phyloP scores from a whole-genome alignment of 306 rosid species.

The Carpinus viminea region DNA sequence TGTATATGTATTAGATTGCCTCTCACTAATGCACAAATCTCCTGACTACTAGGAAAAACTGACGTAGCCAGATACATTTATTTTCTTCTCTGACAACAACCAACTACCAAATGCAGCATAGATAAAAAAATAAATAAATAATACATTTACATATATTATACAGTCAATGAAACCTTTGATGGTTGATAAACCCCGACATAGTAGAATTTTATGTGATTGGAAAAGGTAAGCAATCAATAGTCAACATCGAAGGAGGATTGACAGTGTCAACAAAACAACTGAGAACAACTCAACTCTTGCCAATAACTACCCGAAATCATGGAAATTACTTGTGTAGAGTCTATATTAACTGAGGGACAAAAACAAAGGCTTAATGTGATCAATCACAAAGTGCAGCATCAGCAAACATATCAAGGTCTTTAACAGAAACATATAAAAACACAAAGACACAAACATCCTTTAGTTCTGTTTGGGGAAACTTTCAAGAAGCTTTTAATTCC shows the following conservation, averaged over 20 bases:
- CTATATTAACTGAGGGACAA: not conserved
- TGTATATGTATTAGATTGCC: not conserved
- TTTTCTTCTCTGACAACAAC: not conserved
- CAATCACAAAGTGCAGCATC: not conserved
- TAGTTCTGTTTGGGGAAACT: not conserved
- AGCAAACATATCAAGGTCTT: not conserved
- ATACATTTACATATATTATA: not conserved
- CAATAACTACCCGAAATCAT: not conserved
- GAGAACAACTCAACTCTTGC: not conserved
- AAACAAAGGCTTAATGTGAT: not conserved
- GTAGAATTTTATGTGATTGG: not conserved
- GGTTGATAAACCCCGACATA: not conserved
- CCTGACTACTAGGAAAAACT: not conserved
- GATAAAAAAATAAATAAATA: not conserved
- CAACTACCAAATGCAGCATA: not conserved
- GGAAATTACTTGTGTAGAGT: not conserved
- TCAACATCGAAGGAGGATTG: not conserved
- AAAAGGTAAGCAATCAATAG: not conserved
- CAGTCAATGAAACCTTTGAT: not conserved
- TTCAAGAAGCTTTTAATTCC: not conserved
- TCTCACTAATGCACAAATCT: not conserved
- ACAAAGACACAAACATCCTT: not conserved
- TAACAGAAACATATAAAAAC: not conserved
- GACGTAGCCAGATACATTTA: not conserved
- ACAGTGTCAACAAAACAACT: not conserved